Evolutionary conservation across 2,329 filamentous ascomycete species (phyloP).

Genomic region (Alternaria hordeiaustralica): DNA sequence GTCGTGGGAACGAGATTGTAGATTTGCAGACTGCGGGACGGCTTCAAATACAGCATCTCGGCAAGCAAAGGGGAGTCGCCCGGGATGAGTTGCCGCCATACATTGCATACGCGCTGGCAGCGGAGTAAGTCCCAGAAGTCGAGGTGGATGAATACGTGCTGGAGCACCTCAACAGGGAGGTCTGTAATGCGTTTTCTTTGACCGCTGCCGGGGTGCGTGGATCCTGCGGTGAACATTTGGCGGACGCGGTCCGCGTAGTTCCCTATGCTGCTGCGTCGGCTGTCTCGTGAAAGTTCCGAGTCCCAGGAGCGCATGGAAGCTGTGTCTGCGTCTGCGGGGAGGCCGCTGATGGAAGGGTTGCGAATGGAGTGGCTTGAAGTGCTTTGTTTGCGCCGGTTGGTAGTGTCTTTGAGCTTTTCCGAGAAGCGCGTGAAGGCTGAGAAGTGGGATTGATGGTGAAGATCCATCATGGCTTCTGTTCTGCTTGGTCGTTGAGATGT

Average conservation of each 20-base stretch:
- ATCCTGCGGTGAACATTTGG: slow-evolving; percentile 14
- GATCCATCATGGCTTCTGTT: slow-evolving; percentile 11
- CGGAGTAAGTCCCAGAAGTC: slow-evolving; percentile 17
- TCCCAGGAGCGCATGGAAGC: not conserved
- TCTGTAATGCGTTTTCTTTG: slow-evolving; percentile 6
- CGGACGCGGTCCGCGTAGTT: slow-evolving; percentile 23
- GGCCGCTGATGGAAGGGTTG: slow-evolving; percentile 3
- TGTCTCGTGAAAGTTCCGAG: slow-evolving; percentile 2
- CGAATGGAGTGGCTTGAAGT: not conserved
- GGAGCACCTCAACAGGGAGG: slow-evolving; percentile 19
- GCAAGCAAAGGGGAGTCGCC: slow-evolving; percentile 16
- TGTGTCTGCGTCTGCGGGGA: slow-evolving; percentile 1
- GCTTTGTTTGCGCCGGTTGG: slow-evolving; percentile 16
- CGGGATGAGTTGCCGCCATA: slow-evolving; percentile 15
- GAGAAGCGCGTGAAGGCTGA: slow-evolving; percentile 23
- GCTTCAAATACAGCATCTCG: slow-evolving; percentile 18
- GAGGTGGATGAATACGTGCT: slow-evolving; percentile 17
- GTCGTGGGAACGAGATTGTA: slow-evolving; percentile 16
- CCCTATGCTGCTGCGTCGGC: slow-evolving; percentile 20
- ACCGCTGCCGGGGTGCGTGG: not conserved
- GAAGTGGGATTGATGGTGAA: slow-evolving; percentile 14
- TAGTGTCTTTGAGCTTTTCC: slow-evolving; percentile 21
- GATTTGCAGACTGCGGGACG: slow-evolving; percentile 16
- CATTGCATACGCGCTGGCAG: slow-evolving; percentile 16
- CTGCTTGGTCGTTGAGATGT: not conserved